Percentiles rank a stretch among this genome's conserved stretches.
Evolutionary conservation across 164 flowering plant species (phyloP).

Genomic region (Piper betle): DNA sequence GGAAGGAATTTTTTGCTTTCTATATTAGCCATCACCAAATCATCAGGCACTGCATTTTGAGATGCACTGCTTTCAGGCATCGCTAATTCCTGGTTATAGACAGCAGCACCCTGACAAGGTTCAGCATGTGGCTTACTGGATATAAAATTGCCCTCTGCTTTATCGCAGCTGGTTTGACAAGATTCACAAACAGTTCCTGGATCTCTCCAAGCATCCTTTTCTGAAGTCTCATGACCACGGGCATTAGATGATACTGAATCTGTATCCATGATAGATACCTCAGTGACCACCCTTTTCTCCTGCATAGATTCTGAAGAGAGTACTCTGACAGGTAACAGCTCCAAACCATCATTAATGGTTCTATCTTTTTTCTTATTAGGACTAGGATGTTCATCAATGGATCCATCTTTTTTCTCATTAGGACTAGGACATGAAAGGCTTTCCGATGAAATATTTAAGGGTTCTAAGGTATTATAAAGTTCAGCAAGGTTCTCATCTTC

Average conservation of each 20-base stretch:
- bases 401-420: constrained; percentile 1
- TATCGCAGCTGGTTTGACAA: constrained; percentile 4
- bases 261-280: constrained; percentile 12
- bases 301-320: constrained; percentile 14
- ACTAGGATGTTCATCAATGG: constrained; percentile 15
- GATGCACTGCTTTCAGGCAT: constrained; percentile 10
- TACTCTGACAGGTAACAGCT: constrained; percentile 6
- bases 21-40: constrained; percentile 13
- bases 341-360: constrained; percentile 6
- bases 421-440: no score
- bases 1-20: constrained; percentile 8
- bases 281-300: constrained; percentile 26
- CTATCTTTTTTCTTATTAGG: constrained; percentile 18
- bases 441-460: no score
- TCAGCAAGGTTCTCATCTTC: constrained; percentile 36
- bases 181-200: constrained; percentile 12
- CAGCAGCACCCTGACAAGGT: constrained; percentile 7
- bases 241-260: constrained; percentile 11
- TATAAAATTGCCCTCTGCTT: constrained; percentile 1
- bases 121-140: constrained; percentile 4
- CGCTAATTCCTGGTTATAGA: constrained; percentile 10
- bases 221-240: constrained; percentile 8
- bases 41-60: constrained; percentile 16
- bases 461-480: no score
- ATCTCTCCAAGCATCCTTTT: constrained; percentile 9